A percentile compares a stretch with the other conserved stretches of the same genome.
phyloP scores from a whole-genome alignment of 495 filamentous ascomycete species.

The Darksidea phi region DNA sequence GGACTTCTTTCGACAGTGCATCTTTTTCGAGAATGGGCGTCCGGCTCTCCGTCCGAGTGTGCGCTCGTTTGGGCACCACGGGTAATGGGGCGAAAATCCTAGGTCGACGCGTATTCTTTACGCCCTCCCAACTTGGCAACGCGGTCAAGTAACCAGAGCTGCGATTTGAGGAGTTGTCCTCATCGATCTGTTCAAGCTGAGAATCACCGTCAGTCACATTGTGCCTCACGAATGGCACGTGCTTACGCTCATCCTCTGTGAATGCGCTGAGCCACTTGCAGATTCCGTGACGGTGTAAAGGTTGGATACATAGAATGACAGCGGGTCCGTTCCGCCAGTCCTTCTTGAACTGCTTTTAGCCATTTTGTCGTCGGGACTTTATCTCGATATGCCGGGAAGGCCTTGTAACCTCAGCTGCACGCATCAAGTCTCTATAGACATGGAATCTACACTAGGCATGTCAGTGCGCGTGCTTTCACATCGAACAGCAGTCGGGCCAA shows the following conservation, averaged over 20 bases:
- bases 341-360: not conserved
- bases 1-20: constrained; percentile 7
- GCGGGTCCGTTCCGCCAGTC: not conserved
- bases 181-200: not conserved
- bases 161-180: constrained; percentile 1
- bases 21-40: constrained; percentile 10
- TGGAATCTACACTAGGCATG: constrained; percentile 9
- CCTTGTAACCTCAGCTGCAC: constrained; percentile 8
- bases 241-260: not conserved
- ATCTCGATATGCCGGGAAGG: constrained; percentile 20
- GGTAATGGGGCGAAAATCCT: not conserved
- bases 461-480: constrained; percentile 11
- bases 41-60: constrained; percentile 2
- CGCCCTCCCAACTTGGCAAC: constrained; percentile 15
- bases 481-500: too few relatives aligned
- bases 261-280: not conserved
- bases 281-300: constrained; percentile 3
- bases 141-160: constrained; percentile 10
- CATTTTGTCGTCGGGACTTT: constrained; percentile 10
- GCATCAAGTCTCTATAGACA: constrained; percentile 6
- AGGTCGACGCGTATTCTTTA: not conserved
- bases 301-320: constrained; percentile 1
- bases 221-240: not conserved
- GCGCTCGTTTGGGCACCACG: constrained; percentile 1
- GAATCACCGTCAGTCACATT: not conserved